These are phyloP conservation scores for Aspergillus neoniger DNA, from an alignment of 2,329 filamentous ascomycete genomes.

Conservation along the genomic window DNA sequence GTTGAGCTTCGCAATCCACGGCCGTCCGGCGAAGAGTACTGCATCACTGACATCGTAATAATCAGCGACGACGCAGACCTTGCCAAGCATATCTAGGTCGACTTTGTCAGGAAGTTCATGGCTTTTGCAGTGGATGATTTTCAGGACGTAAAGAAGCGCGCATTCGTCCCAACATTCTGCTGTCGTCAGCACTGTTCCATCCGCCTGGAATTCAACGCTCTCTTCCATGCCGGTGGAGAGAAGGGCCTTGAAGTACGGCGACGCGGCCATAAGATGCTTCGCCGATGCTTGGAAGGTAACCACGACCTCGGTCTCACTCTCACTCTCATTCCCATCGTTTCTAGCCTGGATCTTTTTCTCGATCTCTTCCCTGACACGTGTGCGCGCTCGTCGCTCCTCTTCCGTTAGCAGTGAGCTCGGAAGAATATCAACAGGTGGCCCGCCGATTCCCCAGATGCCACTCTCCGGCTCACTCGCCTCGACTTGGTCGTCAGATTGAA, in stretches of 20 bases:
- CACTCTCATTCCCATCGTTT: background rate
- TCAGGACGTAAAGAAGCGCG: background rate
- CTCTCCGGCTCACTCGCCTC: too few species aligned
- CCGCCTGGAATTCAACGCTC: background rate
- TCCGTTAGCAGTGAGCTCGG: too few species aligned
- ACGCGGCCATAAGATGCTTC: background rate
- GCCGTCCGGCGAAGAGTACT: background rate
- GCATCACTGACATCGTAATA: background rate
- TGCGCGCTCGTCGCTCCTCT: too few species aligned
- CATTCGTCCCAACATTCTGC: background rate
- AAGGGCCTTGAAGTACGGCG: background rate
- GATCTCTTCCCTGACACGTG: too few species aligned
- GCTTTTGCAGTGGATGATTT: background rate
- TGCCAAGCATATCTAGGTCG: background rate
- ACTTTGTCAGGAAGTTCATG: background rate
- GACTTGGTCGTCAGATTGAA: too few species aligned
- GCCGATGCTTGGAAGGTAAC: background rate
- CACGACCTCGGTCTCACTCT: background rate
- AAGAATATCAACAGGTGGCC: too few species aligned
- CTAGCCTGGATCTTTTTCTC: too few species aligned
- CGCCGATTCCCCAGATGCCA: too few species aligned
- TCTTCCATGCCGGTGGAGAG: background rate
- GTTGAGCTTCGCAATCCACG: background rate
- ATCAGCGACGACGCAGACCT: background rate
- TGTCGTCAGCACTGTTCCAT: background rate